Evolutionary conservation across 306 rosid genomes (phyloP).

Genomic region (Dalbergia oliveri): DNA sequence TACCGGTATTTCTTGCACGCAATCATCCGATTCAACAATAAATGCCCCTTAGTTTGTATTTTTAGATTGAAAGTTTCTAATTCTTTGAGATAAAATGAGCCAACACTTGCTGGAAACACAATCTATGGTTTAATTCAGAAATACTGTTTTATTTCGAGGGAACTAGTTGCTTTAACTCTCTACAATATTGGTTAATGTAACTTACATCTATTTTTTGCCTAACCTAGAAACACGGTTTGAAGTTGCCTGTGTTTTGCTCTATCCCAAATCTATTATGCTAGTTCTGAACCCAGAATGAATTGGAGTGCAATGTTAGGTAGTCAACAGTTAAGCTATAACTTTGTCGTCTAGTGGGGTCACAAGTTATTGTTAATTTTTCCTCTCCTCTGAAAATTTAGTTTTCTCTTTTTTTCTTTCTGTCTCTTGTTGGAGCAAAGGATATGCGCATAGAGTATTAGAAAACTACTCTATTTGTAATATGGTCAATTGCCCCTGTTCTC

Average conservation of each 20-base stretch:
- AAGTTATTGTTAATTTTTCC: neutral
- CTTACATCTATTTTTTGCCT: neutral
- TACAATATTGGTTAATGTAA: neutral
- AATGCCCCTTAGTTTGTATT: neutral
- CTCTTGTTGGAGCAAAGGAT: neutral
- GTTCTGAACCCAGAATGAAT: neutral
- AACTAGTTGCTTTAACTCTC: neutral
- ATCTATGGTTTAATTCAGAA: neutral
- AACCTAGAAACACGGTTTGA: neutral
- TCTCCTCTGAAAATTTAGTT: neutral
- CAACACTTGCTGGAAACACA: neutral
- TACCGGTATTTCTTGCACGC: too few relatives aligned
- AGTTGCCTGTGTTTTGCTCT: neutral
- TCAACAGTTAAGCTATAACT: neutral
- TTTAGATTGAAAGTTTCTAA: neutral
- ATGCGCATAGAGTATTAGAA: neutral
- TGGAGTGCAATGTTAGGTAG: neutral
- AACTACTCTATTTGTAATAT: neutral
- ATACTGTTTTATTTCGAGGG: neutral
- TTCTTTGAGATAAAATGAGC: neutral
- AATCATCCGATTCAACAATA: constrained; percentile 11
- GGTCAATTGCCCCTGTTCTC: constrained; percentile 16
- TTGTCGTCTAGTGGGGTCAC: neutral
- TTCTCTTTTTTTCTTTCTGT: neutral
- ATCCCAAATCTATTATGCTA: neutral